Evolutionary conservation across 2,329 filamentous ascomycete genomes (phyloP).

Genomic region (Exophiala phaeomuriformis): DNA sequence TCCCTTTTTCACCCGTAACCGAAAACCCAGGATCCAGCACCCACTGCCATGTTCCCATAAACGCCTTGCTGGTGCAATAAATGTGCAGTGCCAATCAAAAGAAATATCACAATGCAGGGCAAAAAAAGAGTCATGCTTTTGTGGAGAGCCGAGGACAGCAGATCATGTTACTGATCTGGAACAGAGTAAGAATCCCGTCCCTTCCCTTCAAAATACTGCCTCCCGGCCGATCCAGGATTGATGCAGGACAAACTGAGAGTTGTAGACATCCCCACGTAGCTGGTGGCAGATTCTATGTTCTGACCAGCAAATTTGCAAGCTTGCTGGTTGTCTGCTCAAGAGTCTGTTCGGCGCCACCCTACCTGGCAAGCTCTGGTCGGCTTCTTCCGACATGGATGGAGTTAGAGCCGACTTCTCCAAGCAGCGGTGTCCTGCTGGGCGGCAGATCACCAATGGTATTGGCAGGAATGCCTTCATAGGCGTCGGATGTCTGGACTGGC

Average conservation of each 20-base stretch:
- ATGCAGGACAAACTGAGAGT: too few relatives aligned
- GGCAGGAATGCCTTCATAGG: conserved; percentile 3
- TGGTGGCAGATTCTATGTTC: too few relatives aligned
- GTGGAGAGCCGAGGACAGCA: not conserved
- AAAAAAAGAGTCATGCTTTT: not conserved
- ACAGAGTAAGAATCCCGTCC: not conserved
- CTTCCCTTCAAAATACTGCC: too few relatives aligned
- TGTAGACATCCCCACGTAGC: too few relatives aligned
- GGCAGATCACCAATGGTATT: conserved; percentile 13
- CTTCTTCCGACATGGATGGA: conserved; percentile 12
- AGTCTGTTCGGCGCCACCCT: not conserved
- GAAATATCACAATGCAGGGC: not conserved
- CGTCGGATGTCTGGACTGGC: not conserved
- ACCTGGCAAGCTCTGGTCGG: conserved; percentile 21
- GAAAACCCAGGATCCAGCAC: too few relatives aligned
- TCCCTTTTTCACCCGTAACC: too few relatives aligned
- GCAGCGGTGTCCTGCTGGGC: conserved; percentile 11
- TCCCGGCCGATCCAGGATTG: too few relatives aligned
- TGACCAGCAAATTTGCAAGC: too few relatives aligned
- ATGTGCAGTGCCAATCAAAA: not conserved
- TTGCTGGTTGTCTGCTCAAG: too few relatives aligned
- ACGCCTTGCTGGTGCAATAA: conserved; percentile 1
- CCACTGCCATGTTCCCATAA: not conserved
- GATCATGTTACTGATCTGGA: too few relatives aligned
- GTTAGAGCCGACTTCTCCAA: conserved; percentile 9